Conservation (phyloP, 2,329 filamentous ascomycete species). For the Alternaria angustiovoidea region DNA sequence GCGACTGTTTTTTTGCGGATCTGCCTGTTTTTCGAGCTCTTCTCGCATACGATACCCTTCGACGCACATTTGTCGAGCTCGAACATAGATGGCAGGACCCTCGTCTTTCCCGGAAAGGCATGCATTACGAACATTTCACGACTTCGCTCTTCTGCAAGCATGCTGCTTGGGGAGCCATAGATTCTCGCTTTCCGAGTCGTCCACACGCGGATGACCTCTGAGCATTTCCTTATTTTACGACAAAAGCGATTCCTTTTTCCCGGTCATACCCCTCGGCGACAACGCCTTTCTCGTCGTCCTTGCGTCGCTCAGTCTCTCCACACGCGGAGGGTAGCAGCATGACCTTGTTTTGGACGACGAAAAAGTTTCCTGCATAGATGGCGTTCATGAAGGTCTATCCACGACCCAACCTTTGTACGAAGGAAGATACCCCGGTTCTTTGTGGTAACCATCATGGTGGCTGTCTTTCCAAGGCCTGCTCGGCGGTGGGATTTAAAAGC, state of each 20-base stretch:
- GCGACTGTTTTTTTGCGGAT: constrained; percentile 57
- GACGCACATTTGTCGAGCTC: constrained; percentile 48
- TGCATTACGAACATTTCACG: constrained; percentile 53
- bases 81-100: constrained; percentile 48
- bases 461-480: constrained; percentile 32
- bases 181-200: constrained; percentile 52
- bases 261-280: constrained; percentile 43
- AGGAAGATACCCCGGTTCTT: constrained; percentile 46
- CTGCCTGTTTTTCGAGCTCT: constrained; percentile 52
- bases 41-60: constrained; percentile 50
- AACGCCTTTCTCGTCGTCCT: constrained; percentile 41
- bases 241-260: constrained; percentile 53
- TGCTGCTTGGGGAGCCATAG: constrained; percentile 54
- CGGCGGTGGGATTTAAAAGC: constrained; percentile 33
- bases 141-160: constrained; percentile 47
- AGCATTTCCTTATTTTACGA: constrained; percentile 38
- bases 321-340: constrained; percentile 35
- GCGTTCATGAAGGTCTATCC: constrained; percentile 47
- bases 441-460: constrained; percentile 39
- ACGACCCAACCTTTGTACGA: constrained; percentile 39
- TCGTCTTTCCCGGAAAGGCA: constrained; percentile 43
- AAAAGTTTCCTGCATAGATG: constrained; percentile 50
- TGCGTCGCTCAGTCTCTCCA: constrained; percentile 37
- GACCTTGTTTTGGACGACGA: constrained; percentile 41
- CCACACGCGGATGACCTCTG: constrained; percentile 45